Evolutionary conservation across 768 basidiomycete genomes (phyloP).

Genomic region (Boletales sp.): DNA sequence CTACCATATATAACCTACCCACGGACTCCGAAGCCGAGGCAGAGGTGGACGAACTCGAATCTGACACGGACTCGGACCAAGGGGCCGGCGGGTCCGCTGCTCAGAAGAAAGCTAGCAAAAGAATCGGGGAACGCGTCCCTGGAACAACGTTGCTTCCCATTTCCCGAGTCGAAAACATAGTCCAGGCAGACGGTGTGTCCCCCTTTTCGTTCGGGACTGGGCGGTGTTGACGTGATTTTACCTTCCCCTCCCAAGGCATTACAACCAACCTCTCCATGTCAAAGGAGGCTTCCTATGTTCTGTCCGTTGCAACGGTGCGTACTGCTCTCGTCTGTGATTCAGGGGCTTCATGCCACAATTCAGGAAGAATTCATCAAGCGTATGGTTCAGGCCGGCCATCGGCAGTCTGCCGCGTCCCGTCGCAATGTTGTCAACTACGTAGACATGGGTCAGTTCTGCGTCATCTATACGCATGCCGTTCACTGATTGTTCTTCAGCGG

Average conservation of each 20-base stretch:
- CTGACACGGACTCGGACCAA: constrained; percentile 30
- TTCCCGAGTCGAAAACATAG: constrained; percentile 67
- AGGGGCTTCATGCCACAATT: constrained; percentile 10
- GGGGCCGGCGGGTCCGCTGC: constrained; percentile 21
- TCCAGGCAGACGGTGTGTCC: constrained; percentile 70
- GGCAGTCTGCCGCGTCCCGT: constrained; percentile 56
- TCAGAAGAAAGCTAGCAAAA: constrained; percentile 28
- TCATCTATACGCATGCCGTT: neutral
- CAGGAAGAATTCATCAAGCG: constrained; percentile 88
- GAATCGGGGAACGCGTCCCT: constrained; percentile 43
- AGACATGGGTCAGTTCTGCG: constrained; percentile 62
- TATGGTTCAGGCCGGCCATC: constrained; percentile 65
- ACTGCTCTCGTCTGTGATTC: constrained; percentile 4
- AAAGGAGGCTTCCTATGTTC: constrained; percentile 69
- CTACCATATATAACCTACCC: constrained; percentile 30
- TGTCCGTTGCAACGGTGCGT: constrained; percentile 73
- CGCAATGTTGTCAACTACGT: constrained; percentile 61
- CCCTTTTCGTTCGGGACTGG: constrained; percentile 6
- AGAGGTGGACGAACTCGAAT: constrained; percentile 34
- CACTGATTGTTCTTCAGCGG: constrained; percentile 39
- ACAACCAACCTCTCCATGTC: constrained; percentile 64
- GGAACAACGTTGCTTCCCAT: constrained; percentile 69
- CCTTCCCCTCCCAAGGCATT: constrained; percentile 39
- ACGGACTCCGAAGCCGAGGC: constrained; percentile 33
- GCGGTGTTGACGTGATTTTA: constrained; percentile 14